Conservation (phyloP, 2,329 filamentous ascomycete genomes). For the Colletotrichum trifolii region DNA sequence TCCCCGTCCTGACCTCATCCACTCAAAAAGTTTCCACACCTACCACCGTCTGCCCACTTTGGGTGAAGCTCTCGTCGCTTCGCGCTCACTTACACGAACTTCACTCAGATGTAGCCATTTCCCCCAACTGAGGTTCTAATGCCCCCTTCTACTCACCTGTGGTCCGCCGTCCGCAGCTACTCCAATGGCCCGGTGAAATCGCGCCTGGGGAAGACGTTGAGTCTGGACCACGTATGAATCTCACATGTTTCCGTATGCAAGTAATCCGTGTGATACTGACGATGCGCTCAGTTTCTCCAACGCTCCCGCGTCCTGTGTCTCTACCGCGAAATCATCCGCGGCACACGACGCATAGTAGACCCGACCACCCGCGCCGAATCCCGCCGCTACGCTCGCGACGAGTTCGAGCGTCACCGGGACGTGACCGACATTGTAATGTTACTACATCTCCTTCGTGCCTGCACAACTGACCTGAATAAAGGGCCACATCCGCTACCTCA, state of each 20-base stretch:
- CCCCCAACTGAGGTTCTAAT: conserved; percentile 7
- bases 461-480: conserved; percentile 40
- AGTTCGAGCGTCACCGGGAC: conserved; percentile 68
- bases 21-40: conserved; percentile 31
- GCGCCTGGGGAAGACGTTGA: conserved; percentile 58
- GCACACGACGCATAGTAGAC: conserved; percentile 64
- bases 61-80: conserved; percentile 2
- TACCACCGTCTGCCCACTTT: not conserved
- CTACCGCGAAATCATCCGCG: conserved; percentile 68
- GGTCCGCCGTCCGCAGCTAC: conserved; percentile 47
- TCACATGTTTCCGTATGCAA: not conserved
- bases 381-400: conserved; percentile 65
- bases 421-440: conserved; percentile 66
- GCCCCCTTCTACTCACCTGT: conserved; percentile 20
- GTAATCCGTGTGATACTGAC: not conserved
- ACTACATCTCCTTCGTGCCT: not conserved
- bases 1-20: conserved; percentile 34
- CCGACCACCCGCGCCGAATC: conserved; percentile 65
- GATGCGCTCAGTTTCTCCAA: conserved; percentile 64
- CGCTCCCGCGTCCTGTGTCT: conserved; percentile 64
- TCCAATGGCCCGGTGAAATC: conserved; percentile 48
- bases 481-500: conserved; percentile 71
- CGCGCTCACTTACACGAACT: not conserved
- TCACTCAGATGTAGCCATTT: conserved; percentile 25
- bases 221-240: conserved; percentile 67